Evolutionary conservation across 2,329 filamentous ascomycete species (phyloP).

Genomic region (Colletotrichum orbiculare): DNA sequence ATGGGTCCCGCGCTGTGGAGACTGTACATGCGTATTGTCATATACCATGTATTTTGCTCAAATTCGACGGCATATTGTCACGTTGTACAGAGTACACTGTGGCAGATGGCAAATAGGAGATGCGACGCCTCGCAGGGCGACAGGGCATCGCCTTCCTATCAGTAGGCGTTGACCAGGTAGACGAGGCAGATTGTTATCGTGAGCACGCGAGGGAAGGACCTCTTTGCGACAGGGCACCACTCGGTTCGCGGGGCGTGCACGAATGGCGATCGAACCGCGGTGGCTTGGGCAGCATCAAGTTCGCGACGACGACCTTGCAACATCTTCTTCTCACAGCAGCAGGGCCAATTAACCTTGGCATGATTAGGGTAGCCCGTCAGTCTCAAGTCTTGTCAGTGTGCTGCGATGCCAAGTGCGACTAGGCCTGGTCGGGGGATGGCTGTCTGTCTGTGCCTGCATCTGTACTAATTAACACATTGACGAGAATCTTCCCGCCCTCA

Average conservation of each 20-base stretch:
- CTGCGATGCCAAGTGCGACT: not conserved
- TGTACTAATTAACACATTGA: too few relatives aligned
- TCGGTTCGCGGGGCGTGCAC: too few relatives aligned
- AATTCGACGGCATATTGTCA: not conserved
- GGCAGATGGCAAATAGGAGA: not conserved
- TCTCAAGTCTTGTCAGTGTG: not conserved
- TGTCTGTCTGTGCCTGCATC: not conserved
- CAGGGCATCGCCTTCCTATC: too few relatives aligned
- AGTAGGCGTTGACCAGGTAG: too few relatives aligned
- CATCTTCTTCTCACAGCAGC: too few relatives aligned
- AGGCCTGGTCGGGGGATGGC: constrained; percentile 1
- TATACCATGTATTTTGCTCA: not conserved
- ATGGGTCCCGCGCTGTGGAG: constrained; percentile 8
- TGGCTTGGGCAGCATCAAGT: constrained; percentile 11
- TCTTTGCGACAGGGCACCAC: too few relatives aligned
- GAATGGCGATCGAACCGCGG: not conserved
- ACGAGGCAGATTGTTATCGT: too few relatives aligned
- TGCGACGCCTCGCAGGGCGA: constrained; percentile 1
- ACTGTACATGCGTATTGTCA: not conserved
- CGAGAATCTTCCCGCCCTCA: constrained; percentile 3
- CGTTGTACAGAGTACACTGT: not conserved
- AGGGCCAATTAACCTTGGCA: constrained; percentile 8
- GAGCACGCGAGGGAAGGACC: too few relatives aligned
- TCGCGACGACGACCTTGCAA: not conserved
- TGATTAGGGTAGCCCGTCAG: constrained; percentile 4